Conservation (phyloP, 768 basidiomycete genomes). For the Termitomyces sp. region DNA sequence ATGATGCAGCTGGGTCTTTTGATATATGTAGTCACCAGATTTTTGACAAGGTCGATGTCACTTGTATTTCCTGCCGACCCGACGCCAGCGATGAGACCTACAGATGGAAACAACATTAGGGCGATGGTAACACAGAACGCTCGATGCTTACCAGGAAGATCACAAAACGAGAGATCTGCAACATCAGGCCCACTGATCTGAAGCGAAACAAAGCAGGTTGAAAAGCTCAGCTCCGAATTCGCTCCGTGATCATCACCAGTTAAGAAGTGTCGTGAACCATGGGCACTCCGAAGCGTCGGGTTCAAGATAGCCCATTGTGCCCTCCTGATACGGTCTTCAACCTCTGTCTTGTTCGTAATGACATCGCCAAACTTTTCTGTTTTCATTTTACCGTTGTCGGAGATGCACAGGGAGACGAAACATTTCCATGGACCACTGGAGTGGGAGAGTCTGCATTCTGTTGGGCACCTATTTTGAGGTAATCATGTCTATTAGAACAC, state of each 20-base stretch:
- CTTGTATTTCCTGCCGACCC: slow-evolving; percentile 38
- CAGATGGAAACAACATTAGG: too few species aligned
- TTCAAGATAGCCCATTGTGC: slow-evolving; percentile 66
- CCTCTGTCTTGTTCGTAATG: slow-evolving; percentile 45
- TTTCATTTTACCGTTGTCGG: slow-evolving; percentile 31
- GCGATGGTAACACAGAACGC: background rate
- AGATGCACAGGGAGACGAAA: slow-evolving; percentile 40
- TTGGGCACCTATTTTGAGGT: slow-evolving; percentile 38
- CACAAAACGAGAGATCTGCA: slow-evolving; percentile 60
- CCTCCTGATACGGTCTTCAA: slow-evolving; percentile 62
- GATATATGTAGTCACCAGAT: slow-evolving; percentile 56
- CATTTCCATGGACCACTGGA: slow-evolving; percentile 43
- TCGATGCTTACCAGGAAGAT: slow-evolving; percentile 44
- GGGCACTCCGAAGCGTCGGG: slow-evolving; percentile 27
- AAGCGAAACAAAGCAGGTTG: slow-evolving; percentile 50
- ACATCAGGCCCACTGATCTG: slow-evolving; percentile 55
- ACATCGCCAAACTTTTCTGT: slow-evolving; percentile 37
- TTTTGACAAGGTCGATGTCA: slow-evolving; percentile 59
- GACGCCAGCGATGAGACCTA: slow-evolving; percentile 57
- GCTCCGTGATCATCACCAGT: slow-evolving; percentile 26
- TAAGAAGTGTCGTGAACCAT: slow-evolving; percentile 27
- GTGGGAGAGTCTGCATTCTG: slow-evolving; percentile 47
- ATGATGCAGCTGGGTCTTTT: slow-evolving; percentile 55
- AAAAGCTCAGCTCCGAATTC: slow-evolving; percentile 33
- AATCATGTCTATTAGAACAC: background rate